These are phyloP conservation scores for Phytophthora europaea DNA, from an alignment of 352 stramenopile genomes.

Conservation along the genomic window DNA sequence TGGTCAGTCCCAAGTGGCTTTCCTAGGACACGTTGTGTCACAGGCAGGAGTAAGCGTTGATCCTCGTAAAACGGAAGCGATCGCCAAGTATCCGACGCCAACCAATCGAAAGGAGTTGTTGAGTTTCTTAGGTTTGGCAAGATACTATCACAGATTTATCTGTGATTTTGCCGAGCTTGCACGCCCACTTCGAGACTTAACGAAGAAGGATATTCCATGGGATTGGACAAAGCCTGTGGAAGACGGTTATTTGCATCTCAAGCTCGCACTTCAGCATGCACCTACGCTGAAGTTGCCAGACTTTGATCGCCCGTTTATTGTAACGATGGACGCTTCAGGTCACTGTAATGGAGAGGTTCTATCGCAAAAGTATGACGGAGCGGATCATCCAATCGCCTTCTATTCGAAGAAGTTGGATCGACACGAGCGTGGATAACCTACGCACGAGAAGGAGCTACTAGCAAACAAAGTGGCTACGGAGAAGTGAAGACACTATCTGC, in stretches of 20 bases:
- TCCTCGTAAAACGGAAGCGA: slow-evolving; percentile 31
- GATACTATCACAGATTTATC: slow-evolving; percentile 42
- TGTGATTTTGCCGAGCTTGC: slow-evolving; percentile 30
- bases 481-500: too few species aligned
- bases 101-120: slow-evolving; percentile 34
- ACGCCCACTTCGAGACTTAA: slow-evolving; percentile 15
- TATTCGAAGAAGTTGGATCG: too few species aligned
- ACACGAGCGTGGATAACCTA: too few species aligned
- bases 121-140: slow-evolving; percentile 37
- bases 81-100: slow-evolving; percentile 23
- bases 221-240: not conserved
- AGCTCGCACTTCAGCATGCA: slow-evolving; percentile 33
- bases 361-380: too few species aligned
- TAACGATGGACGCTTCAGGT: slow-evolving; percentile 45
- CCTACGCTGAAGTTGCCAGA: slow-evolving; percentile 42
- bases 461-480: too few species aligned
- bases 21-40: slow-evolving; percentile 41
- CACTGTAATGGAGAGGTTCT: slow-evolving; percentile 16
- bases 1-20: slow-evolving; percentile 22
- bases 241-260: slow-evolving; percentile 15
- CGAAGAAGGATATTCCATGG: slow-evolving; percentile 12
- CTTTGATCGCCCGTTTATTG: slow-evolving; percentile 36
- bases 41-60: slow-evolving; percentile 24
- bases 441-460: too few species aligned
- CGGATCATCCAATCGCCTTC: too few species aligned